Evolutionary conservation across 176 grass and related monocot genomes (phyloP), one percentile per base, ranked within the genome.

Genomic region (Bonia amplexicaulis): DNA sequence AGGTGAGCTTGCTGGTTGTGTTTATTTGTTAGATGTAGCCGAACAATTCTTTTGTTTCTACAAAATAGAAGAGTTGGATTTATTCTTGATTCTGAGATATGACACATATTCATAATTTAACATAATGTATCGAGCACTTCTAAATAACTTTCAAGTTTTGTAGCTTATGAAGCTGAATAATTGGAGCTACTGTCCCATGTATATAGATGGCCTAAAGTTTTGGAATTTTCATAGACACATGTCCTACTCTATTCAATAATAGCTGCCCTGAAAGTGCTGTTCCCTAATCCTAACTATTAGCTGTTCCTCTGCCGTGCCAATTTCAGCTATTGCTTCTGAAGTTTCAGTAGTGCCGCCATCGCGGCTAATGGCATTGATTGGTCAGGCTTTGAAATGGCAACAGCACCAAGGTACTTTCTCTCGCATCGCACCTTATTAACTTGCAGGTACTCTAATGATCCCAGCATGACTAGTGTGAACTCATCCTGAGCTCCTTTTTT

Each of bases 351-450:
- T 99, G 65, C 93, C 93, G 2, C 93, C 93, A 74, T 95, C 96
- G 84, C 91, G 96, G 66, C 75, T 99, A 84, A 94, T 99, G 96
- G 93, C 96, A 82, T 89, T 99, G 85, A 99, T 99, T 84, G 92
- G 91, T 72, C 96, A 96, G 78, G 90, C 96, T 87, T 87, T 99
- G 80, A 99, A 99, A 87, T 99, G 96, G 96, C 96, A 99, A 64
- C 96, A 99, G 78, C 90, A 96, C 86, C 96, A 99, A 92, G 96
- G 96, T 99, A 90, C 62, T 46, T 59, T 80, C 73, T 82, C 67
- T 61, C 19, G 3, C 20, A 29, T 61, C 12, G 2, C 57, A 39
- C 64, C 37, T 40, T 40, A 45, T 84, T 25, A 75, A 76, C 33
- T 27, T 57, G 37, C 12, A 79, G 42, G 27, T 83, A 73, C 74